Conservation (phyloP, 2,329 filamentous ascomycete species). For the Aspergillus pseudoterreus region DNA sequence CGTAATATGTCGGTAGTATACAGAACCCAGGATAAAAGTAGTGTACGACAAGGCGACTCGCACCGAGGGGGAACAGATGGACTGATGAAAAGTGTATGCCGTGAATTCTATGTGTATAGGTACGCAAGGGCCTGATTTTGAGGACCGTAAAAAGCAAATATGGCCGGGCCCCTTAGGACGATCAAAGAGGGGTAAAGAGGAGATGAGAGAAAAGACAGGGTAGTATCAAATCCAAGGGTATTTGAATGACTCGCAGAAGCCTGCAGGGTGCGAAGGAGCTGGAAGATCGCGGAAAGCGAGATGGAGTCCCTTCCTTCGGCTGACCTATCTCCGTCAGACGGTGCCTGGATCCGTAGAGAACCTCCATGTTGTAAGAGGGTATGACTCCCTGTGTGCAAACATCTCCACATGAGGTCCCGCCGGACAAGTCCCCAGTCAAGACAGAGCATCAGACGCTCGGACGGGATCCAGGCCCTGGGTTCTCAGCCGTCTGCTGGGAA, state of each 20-base stretch:
- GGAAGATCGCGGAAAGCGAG: neutral
- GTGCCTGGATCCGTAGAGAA: neutral
- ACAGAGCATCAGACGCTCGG: neutral
- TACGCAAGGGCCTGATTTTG: neutral
- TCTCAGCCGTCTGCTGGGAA: neutral
- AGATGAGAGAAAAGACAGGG: slow-evolving; percentile 4
- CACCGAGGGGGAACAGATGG: neutral
- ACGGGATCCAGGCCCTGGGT: neutral
- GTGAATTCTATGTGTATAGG: neutral
- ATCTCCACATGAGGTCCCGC: neutral
- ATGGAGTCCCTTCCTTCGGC: neutral
- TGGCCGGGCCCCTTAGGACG: neutral
- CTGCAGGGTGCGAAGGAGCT: neutral
- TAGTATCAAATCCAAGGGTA: neutral
- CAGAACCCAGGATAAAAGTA: neutral
- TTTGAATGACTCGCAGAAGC: neutral
- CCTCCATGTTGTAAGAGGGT: neutral
- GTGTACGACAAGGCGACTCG: neutral
- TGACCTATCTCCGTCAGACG: neutral
- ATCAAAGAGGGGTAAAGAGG: slow-evolving; percentile 19
- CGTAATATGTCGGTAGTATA: neutral
- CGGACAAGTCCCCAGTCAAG: neutral
- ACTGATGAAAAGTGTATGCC: neutral
- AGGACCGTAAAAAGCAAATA: neutral
- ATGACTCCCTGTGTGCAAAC: neutral